Percentiles rank a stretch among this genome's conserved stretches.
Evolutionary conservation across 257 asterid species (phyloP).

Genomic region (Capsicum chinense): DNA sequence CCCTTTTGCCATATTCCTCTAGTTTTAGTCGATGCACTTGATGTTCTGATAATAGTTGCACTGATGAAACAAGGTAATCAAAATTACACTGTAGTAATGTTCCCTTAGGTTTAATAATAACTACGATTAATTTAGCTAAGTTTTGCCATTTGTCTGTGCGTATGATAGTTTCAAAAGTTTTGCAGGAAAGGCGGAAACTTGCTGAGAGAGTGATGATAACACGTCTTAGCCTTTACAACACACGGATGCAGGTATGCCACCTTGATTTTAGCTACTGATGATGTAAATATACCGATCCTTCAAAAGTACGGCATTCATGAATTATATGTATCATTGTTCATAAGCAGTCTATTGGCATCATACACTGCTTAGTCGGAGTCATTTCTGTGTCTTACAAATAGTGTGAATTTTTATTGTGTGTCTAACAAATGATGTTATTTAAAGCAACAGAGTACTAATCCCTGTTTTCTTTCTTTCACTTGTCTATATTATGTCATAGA

Average conservation of each 20-base stretch:
- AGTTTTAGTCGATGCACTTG: too few species aligned
- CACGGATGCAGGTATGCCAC: conserved; percentile 68
- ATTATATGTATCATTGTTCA: conserved; percentile 3
- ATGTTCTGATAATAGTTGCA: too few species aligned
- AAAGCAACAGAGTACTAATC: background rate
- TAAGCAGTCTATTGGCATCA: background rate
- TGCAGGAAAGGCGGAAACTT: conserved; percentile 71
- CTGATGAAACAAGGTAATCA: too few species aligned
- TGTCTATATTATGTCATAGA: background rate
- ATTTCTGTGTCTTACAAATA: too few species aligned
- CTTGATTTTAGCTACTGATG: background rate
- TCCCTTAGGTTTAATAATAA: background rate
- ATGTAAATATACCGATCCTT: background rate
- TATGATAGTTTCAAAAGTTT: conserved; percentile 17
- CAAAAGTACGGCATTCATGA: background rate
- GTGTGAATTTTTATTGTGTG: background rate
- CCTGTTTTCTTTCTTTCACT: background rate
- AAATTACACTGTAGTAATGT: background rate
- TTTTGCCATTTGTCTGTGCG: background rate
- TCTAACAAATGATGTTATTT: background rate
- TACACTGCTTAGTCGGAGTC: background rate
- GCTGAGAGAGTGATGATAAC: conserved; percentile 85
- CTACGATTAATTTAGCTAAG: background rate
- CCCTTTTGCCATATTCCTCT: too few species aligned
- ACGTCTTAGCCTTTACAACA: conserved; percentile 62